Percentiles rank a stretch among this genome's conserved stretches.
Conservation (phyloP, 305 asterid species). For the Fraxinus platypoda region DNA sequence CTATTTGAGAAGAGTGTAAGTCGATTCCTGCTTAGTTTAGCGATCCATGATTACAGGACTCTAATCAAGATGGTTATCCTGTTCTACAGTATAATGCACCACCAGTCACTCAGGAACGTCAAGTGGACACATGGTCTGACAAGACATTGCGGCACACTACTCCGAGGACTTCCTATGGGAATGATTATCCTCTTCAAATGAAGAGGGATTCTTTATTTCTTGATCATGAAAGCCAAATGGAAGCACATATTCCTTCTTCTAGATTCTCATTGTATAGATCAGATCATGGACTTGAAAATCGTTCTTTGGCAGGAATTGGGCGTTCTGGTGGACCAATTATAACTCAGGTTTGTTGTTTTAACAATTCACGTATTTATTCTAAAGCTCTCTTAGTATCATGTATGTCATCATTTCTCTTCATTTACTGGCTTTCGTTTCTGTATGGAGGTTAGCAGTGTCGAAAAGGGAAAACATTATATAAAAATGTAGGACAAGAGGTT, state of each 20-base stretch:
- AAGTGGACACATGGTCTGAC: conserved; percentile 54
- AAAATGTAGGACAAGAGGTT: neutral
- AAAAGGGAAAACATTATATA: neutral
- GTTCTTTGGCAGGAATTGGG: conserved; percentile 41
- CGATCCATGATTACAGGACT: conserved; percentile 4
- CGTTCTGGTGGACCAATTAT: conserved; percentile 67
- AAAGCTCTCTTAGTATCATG: neutral
- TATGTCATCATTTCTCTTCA: neutral
- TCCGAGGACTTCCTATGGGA: conserved; percentile 48
- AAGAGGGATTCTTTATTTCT: conserved; percentile 59
- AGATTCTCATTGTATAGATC: conserved; percentile 58
- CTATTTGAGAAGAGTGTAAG: conserved; percentile 81
- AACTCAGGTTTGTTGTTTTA: conserved; percentile 58
- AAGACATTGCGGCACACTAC: conserved; percentile 40
- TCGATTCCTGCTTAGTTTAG: conserved; percentile 17
- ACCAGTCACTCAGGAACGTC: conserved; percentile 54
- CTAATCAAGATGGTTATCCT: conserved; percentile 3
- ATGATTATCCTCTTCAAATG: conserved; percentile 51
- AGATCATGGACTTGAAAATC: conserved; percentile 47
- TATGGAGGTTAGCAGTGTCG: neutral
- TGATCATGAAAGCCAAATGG: conserved; percentile 64
- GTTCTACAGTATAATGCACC: conserved; percentile 49
- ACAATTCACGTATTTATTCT: neutral
- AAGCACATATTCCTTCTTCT: conserved; percentile 46
- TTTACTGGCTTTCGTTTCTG: neutral